Evolutionary conservation across 2,329 filamentous ascomycete species (phyloP), one percentile per base, ranked within the genome.

Genomic region (Diplodia intermedia): DNA sequence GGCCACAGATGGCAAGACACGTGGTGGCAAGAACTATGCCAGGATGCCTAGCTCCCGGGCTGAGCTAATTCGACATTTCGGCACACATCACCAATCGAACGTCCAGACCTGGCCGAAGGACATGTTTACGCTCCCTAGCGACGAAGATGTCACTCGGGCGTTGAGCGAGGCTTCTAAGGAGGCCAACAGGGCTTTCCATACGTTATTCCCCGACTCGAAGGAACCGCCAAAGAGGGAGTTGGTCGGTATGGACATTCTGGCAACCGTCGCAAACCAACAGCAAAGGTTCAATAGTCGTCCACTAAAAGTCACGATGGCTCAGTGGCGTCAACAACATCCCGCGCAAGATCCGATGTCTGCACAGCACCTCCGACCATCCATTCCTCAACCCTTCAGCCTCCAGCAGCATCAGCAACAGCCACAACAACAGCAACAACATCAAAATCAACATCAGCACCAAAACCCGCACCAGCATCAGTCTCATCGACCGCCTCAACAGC

Each of bases 21-120:
- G 66, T 23, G 66, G 66, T 31, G 67, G 67, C 15, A 69, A 69
- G 29, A 65, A 69, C 23, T 69, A 57, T 23, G 67, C 55, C 15
- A 69, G 55, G 38, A 66, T 66, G 60, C 29, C 67, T 11, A 65
- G 62, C 23, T 63, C 61, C 9, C 60, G 67, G 31, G 52, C 54
- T 36, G 61, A 69, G 43, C 31, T 69, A 43, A 66, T 69, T 9
- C 50, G 50, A 31, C 67, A 69, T n/a, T 69, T 65, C 47, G 61
- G 43, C 8, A 66, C 50, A 12, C 47, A 57, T 43, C 67, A 66
- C 29, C 60, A 60, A 20, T 54, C 43, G 31, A 47, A 49, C 38
- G 47, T 57, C 18, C 40, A 66, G 11, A 66, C 52, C 14, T 69
- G 67, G 67, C 55, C 67, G 14, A 66, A 52, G 52, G 62, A 69